Evolutionary conservation across 2,329 filamentous ascomycete genomes (phyloP), one percentile per base, ranked within the genome.

Genomic region (Paramyrothecium sp.): DNA sequence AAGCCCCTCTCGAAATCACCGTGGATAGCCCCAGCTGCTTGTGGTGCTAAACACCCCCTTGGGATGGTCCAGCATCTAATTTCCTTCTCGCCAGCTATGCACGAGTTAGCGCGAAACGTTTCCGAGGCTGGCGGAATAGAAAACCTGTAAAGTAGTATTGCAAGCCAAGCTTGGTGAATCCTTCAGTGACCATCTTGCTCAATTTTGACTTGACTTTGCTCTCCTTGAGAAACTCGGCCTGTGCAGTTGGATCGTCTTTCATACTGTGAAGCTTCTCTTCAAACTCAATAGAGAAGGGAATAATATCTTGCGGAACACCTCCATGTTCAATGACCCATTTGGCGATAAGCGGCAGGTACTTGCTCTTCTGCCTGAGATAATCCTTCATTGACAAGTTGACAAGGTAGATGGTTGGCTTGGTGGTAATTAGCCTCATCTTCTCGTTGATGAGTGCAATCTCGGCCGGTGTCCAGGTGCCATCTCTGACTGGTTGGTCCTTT

Each of bases 301-400:
- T 71, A 48, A 78, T 75, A 57, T 78, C 75, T 41, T 68, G 61
- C 11, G 74, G 70, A 11, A 69, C 55, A 12, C 76, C 76, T 12
- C 76, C 76, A 58, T 78, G 76, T 63, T 73, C 73, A 4, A 71
- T 75, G 3, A 78, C 75, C 76, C 76, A 78, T 60, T 77, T 75
- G 48, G 73, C 73, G n/a, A 78, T 78, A 16, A 63, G 54, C 3
- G 75, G 73, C 19, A 78, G 72, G 51, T 78, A 78, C 65, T 78
- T 78, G 70, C 73, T 73, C 69, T 78, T 78, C 57, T 78, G 76
- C 38, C 76, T 62, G 23, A 78, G 68, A 65, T 78, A 78, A 59
- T 78, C 76, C 67, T 78, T 78, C 76, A 78, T 77, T 2, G 74
- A 76, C 55, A 78, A 56, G 63, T 78, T 78, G 54, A 78, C 74